Base-by-base conservation (phyloP, 1,284 basidiomycete species). In the Ustilago shanxiensis region DNA sequence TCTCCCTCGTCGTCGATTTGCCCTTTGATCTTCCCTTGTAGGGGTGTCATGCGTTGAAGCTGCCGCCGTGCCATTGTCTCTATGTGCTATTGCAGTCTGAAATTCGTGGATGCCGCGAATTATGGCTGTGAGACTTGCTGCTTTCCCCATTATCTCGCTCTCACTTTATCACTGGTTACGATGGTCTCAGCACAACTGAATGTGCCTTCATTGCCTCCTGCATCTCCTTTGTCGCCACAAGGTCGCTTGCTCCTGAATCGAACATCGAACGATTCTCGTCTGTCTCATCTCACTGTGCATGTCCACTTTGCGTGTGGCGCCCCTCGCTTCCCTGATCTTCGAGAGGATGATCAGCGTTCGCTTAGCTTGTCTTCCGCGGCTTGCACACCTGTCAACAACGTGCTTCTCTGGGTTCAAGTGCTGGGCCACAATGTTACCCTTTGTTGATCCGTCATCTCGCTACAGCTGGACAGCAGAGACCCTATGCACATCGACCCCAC, bases 241-340 rank as follows among this genome's bases (percentile, higher is more conserved):
- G 18, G 44, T 45, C 44, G 44, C 44, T 45, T 20, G 22, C n/a
- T 20, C 5, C n/a, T 20, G 7, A n/a, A 45, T 45, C 44, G 44
- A 45, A n/a, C 7, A n/a, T 45, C 44, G 44, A 45, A 45, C 8
- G 7, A 20, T 22, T n/a, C 44, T 45, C 13, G 35, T 37, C 35
- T 45, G 44, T 45, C 44, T 45, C 44, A 45, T 45, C 44, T 45
- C 44, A 20, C n/a, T 45, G 44, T 45, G 44, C 44, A 45, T 20
- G n/a, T 45, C 22, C 4, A 20, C 22, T 22, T n/a, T 22, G 44
- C 16, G 22, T 45, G 44, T 22, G 18, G 18, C n/a, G 18, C 22
- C 44, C 44, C 22, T 20, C 44, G 44, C 44, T 45, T 45, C 4
- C n/a, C 22, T 45, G 44, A 45, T 45, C 44, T 22, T 20, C 44